A percentile compares a stretch with the other conserved stretches of the same genome.
These are phyloP conservation scores for Acer saccharum DNA, from an alignment of 345 rosid species.

Conservation along the genomic window DNA sequence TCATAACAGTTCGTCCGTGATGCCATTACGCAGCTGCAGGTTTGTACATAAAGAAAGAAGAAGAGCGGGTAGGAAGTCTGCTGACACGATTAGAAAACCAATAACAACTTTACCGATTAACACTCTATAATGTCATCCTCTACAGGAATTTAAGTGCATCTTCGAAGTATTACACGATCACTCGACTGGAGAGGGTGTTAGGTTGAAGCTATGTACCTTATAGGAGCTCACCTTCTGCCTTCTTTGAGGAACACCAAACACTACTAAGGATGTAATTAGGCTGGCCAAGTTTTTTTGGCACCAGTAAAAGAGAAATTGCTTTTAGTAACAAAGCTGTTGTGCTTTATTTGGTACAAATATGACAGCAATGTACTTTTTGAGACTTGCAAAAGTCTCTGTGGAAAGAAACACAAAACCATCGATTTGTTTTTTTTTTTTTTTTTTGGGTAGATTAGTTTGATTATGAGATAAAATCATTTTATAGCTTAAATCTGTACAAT, in stretches of 20 bases:
- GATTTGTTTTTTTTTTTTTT: neutral
- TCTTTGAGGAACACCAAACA: neutral
- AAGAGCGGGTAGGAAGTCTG: slow-evolving; percentile 25
- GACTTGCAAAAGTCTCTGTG: neutral
- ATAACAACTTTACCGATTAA: slow-evolving; percentile 21
- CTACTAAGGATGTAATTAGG: slow-evolving; percentile 26
- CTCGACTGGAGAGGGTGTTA: slow-evolving; percentile 13
- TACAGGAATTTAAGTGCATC: slow-evolving; percentile 9
- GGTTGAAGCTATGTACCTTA: slow-evolving; percentile 41
- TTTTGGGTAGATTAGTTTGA: neutral
- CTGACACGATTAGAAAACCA: slow-evolving; percentile 25
- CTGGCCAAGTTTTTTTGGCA: neutral
- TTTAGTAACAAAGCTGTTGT: neutral
- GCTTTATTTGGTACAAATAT: neutral
- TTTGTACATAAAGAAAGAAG: slow-evolving; percentile 39
- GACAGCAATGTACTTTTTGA: neutral
- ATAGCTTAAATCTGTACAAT: neutral
- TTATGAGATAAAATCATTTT: neutral
- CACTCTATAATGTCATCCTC: slow-evolving; percentile 7
- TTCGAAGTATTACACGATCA: slow-evolving; percentile 1
- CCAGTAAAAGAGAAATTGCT: slow-evolving; percentile 20
- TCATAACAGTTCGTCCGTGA: slow-evolving; percentile 19
- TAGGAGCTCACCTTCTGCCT: slow-evolving; percentile 38
- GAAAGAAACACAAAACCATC: neutral
- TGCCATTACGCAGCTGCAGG: slow-evolving; percentile 20